phyloP scores from a whole-genome alignment of 345 rosid species.

The Dimocarpus longan region DNA sequence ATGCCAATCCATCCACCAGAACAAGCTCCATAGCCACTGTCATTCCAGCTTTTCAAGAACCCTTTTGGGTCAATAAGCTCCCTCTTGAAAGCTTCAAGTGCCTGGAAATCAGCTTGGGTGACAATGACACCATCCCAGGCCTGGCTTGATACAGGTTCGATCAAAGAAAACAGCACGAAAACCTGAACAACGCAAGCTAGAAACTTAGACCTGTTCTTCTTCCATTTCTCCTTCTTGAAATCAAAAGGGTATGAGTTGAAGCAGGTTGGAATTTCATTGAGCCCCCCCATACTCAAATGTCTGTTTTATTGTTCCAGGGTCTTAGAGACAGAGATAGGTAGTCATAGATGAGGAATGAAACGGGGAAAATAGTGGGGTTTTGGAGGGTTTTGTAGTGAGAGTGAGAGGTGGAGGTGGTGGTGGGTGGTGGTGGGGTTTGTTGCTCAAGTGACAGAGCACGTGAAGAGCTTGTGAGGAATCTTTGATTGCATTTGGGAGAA shows the following conservation, averaged over 20 bases:
- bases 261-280: not conserved
- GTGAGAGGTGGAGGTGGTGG: conserved; percentile 22
- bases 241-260: conserved; percentile 13
- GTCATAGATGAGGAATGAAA: conserved; percentile 27
- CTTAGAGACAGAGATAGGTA: not conserved
- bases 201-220: not conserved
- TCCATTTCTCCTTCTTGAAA: conserved; percentile 36
- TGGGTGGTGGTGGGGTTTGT: conserved; percentile 15
- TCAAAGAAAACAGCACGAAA: conserved; percentile 22
- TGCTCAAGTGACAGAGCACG: conserved; percentile 35
- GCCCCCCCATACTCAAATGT: conserved; percentile 17
- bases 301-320: not conserved
- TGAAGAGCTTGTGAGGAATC: conserved; percentile 47
- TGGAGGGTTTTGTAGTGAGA: conserved; percentile 47
- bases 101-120: conserved; percentile 69
- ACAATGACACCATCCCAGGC: conserved; percentile 78
- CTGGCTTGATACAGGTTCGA: conserved; percentile 39
- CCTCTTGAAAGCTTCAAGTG: conserved; percentile 74
- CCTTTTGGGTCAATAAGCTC: conserved; percentile 74
- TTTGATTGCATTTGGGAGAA: conserved; percentile 33
- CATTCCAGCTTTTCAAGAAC: conserved; percentile 78
- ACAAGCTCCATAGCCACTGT: conserved; percentile 68
- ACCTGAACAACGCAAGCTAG: conserved; percentile 2
- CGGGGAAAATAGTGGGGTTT: conserved; percentile 28
- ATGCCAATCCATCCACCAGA: conserved; percentile 93